Evolutionary conservation across 2,329 filamentous ascomycete genomes (phyloP).

Genomic region (Aspergillus sp.): DNA sequence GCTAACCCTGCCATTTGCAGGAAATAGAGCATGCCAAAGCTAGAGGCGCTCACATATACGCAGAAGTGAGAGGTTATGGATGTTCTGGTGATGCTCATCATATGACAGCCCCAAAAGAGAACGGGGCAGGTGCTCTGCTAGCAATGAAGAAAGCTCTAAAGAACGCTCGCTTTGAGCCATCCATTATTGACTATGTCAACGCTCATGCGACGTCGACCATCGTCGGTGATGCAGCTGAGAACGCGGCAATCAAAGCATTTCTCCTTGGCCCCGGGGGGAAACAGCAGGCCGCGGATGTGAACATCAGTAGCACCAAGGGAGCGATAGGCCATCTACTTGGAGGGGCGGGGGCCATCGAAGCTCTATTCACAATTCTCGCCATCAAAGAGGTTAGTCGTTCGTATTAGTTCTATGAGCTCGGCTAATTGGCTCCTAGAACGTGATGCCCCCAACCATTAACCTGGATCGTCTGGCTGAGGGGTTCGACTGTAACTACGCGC

Average conservation of each 20-base stretch:
- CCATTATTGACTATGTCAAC: slow-evolving; percentile 84
- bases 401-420: not conserved
- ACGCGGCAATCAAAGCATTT: slow-evolving; percentile 73
- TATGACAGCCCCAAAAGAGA: slow-evolving; percentile 83
- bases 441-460: slow-evolving; percentile 84
- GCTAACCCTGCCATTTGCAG: slow-evolving; percentile 31
- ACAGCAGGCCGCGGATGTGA: slow-evolving; percentile 62
- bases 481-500: slow-evolving; percentile 83
- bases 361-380: slow-evolving; percentile 78
- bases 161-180: slow-evolving; percentile 68
- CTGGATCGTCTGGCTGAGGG: slow-evolving; percentile 64
- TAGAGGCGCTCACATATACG: slow-evolving; percentile 79
- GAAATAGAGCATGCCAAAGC: slow-evolving; percentile 83
- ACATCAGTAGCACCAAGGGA: slow-evolving; percentile 91
- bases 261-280: slow-evolving; percentile 73
- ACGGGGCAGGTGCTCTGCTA: slow-evolving; percentile 76
- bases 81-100: slow-evolving; percentile 89
- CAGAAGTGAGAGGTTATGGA: slow-evolving; percentile 85
- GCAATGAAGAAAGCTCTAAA: slow-evolving; percentile 84
- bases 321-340: slow-evolving; percentile 89
- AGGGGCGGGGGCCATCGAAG: slow-evolving; percentile 86
- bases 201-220: slow-evolving; percentile 89
- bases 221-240: slow-evolving; percentile 86
- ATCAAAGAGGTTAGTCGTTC: slow-evolving; percentile 67
- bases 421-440: slow-evolving; percentile 54